phyloP scores from a whole-genome alignment of 1,139 yeast genomes.

The Yamadazyma pseudoaaseri region DNA sequence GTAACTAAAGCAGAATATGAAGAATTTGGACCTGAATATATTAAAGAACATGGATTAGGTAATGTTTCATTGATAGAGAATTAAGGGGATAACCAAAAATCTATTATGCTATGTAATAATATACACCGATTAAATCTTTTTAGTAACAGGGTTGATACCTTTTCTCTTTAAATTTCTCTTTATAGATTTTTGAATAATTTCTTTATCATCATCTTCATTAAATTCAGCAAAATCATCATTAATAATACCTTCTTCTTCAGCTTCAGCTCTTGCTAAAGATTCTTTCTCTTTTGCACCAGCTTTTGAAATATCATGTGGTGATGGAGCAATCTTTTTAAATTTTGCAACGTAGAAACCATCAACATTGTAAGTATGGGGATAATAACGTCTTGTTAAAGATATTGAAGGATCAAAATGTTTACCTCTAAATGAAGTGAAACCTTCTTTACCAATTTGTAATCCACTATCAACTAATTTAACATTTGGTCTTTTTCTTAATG shows the following conservation, averaged over 20 bases:
- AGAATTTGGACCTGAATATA: constrained; percentile 85
- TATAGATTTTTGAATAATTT: constrained; percentile 70
- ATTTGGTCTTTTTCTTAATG: constrained; percentile 92
- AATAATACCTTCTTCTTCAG: constrained; percentile 77
- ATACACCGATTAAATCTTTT: constrained; percentile 9
- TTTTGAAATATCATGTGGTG: constrained; percentile 79
- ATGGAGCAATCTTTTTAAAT: constrained; percentile 85
- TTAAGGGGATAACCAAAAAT: neutral
- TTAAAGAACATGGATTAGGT: constrained; percentile 84
- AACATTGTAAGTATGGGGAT: constrained; percentile 97
- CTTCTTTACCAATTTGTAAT: constrained; percentile 93
- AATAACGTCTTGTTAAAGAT: constrained; percentile 86
- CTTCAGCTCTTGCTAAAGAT: constrained; percentile 72
- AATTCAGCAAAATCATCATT: constrained; percentile 84
- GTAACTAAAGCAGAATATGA: constrained; percentile 74
- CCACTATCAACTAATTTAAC: constrained; percentile 93
- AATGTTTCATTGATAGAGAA: constrained; percentile 40
- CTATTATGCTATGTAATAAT: constrained; percentile 3
- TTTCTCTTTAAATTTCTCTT: constrained; percentile 72
- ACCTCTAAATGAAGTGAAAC: constrained; percentile 91
- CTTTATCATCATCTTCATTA: constrained; percentile 73
- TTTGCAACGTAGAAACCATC: constrained; percentile 99
- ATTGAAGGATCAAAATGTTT: constrained; percentile 80
- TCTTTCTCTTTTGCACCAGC: constrained; percentile 92
- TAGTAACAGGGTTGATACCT: constrained; percentile 67